These are phyloP conservation scores for Salix exigua DNA, from an alignment of 345 rosid genomes.

Conservation along the genomic window DNA sequence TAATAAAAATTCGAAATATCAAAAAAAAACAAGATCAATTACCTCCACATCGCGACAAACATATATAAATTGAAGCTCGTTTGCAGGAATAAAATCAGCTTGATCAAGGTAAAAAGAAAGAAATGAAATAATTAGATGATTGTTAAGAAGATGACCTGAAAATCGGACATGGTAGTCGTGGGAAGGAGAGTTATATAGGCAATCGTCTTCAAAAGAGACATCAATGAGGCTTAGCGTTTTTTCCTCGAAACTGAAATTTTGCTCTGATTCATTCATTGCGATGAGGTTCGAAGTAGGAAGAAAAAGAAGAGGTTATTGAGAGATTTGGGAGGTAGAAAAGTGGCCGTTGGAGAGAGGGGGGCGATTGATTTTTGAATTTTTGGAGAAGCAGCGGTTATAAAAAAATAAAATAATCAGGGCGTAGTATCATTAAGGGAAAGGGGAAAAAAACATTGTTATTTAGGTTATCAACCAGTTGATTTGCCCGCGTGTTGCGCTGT, in stretches of 20 bases:
- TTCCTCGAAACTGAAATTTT: constrained; percentile 31
- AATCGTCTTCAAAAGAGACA: constrained; percentile 78
- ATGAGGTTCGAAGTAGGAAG: constrained; percentile 10
- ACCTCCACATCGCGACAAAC: neutral
- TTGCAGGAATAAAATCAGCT: neutral
- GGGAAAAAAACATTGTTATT: too few relatives aligned
- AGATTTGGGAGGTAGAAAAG: neutral
- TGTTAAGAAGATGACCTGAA: constrained; percentile 32
- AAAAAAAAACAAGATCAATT: neutral
- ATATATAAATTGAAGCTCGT: neutral
- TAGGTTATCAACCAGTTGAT: too few relatives aligned
- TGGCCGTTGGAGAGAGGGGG: neutral
- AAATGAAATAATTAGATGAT: neutral
- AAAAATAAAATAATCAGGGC: neutral
- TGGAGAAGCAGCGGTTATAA: neutral
- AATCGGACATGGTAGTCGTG: constrained; percentile 21
- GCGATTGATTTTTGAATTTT: neutral
- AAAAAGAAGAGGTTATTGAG: neutral
- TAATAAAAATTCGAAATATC: neutral
- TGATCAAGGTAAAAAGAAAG: neutral
- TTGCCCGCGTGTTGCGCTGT: too few relatives aligned
- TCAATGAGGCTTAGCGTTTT: constrained; percentile 68
- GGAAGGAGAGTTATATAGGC: constrained; percentile 53
- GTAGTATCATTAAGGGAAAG: neutral
- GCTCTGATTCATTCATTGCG: constrained; percentile 52